Evolutionary conservation across 768 basidiomycete genomes (phyloP).

Genomic region (Tricholoma bakamatsutake): DNA sequence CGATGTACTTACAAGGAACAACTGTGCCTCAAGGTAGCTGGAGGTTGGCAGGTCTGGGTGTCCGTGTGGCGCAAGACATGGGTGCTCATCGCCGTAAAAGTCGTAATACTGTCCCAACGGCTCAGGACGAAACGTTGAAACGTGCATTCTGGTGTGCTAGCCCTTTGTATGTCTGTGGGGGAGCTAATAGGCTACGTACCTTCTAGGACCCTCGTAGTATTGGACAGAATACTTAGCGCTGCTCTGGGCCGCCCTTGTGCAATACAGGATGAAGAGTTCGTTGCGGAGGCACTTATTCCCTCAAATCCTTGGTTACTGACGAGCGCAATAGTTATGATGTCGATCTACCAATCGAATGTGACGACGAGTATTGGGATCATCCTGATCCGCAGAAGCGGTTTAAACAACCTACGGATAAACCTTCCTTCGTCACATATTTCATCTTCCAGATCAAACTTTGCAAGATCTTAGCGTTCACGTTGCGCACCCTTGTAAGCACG

Average conservation of each 20-base stretch:
- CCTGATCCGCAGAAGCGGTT: conserved; percentile 54
- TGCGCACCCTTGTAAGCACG: conserved; percentile 55
- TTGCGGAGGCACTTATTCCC: conserved; percentile 4
- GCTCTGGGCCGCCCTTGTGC: conserved; percentile 68
- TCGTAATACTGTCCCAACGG: conserved; percentile 26
- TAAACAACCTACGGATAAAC: conserved; percentile 61
- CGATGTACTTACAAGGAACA: conserved; percentile 48
- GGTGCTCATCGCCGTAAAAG: conserved; percentile 55
- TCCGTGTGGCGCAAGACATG: conserved; percentile 76
- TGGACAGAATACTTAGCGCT: conserved; percentile 47
- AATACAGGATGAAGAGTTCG: conserved; percentile 77
- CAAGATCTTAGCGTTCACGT: conserved; percentile 58
- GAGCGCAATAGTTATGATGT: conserved; percentile 55
- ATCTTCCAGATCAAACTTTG: conserved; percentile 50
- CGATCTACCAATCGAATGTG: conserved; percentile 58
- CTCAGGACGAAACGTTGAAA: conserved; percentile 73
- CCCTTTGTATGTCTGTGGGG: conserved; percentile 8
- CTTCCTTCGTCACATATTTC: conserved; percentile 52
- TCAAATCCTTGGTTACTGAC: neutral
- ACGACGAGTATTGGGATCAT: conserved; percentile 72
- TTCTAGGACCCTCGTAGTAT: conserved; percentile 44
- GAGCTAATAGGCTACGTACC: neutral
- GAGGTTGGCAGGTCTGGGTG: conserved; percentile 63
- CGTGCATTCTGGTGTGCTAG: conserved; percentile 53
- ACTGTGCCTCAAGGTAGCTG: conserved; percentile 62